Conservation (phyloP, 2,329 filamentous ascomycete species). For the Metarhizium album region DNA sequence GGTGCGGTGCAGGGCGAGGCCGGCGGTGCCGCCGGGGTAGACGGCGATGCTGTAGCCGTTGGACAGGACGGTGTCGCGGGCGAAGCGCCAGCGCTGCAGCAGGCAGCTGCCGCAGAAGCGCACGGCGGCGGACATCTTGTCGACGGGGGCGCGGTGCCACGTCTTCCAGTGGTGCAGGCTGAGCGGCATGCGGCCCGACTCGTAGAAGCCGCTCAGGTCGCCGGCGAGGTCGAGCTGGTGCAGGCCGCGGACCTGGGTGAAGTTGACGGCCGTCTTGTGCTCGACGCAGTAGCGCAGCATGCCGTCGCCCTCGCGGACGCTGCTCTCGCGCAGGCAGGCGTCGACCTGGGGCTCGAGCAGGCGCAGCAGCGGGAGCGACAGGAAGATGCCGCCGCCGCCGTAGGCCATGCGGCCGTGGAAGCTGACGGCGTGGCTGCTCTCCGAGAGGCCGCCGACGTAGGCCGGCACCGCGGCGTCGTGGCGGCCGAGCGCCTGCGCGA, state of each 20-base stretch:
- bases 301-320: conserved; percentile 37
- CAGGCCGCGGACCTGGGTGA: conserved; percentile 45
- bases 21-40: conserved; percentile 30
- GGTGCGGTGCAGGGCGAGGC: conserved; percentile 32
- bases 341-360: conserved; percentile 37
- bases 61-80: conserved; percentile 36
- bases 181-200: conserved; percentile 41
- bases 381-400: conserved; percentile 49
- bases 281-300: conserved; percentile 48
- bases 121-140: conserved; percentile 10
- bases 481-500: conserved; percentile 34
- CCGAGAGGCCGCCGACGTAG: conserved; percentile 48
- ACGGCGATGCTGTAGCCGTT: conserved; percentile 48
- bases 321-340: conserved; percentile 34
- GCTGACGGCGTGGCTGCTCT: conserved; percentile 40
- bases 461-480: conserved; percentile 37
- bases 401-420: conserved; percentile 49
- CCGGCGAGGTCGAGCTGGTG: conserved; percentile 46
- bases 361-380: conserved; percentile 40
- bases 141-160: conserved; percentile 39
- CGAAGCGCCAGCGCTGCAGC: conserved; percentile 43
- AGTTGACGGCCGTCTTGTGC: conserved; percentile 37
- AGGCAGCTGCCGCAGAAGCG: conserved; percentile 50
- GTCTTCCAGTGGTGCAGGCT: conserved; percentile 55
- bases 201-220: conserved; percentile 49